phyloP scores from a whole-genome alignment of 2,329 filamentous ascomycete genomes.

The Fusarium brachygibbosum region DNA sequence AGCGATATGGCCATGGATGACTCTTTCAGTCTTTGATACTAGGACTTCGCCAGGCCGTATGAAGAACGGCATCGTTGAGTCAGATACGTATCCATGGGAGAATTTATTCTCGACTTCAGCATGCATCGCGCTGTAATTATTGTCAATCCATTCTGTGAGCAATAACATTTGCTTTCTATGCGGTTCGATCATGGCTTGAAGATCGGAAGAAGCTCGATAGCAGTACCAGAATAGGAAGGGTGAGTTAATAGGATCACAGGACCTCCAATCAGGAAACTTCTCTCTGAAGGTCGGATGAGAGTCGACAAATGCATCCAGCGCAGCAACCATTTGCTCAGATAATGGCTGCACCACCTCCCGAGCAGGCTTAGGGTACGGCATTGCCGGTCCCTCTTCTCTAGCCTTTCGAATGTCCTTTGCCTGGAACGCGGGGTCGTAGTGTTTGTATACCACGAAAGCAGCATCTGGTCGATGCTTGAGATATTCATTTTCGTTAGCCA shows the following conservation, averaged over 20 bases:
- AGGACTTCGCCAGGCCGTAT: not conserved
- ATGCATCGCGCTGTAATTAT: not conserved
- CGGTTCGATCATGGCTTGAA: not conserved
- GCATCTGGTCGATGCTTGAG: not conserved
- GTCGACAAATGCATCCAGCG: not conserved
- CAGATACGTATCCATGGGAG: not conserved
- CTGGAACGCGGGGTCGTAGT: not conserved
- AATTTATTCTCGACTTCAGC: not conserved
- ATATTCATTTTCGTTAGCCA: not conserved
- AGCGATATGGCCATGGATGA: not conserved
- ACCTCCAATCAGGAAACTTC: not conserved
- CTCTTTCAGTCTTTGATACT: not conserved
- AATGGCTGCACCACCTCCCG: not conserved
- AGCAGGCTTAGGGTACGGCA: not conserved
- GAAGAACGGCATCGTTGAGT: not conserved
- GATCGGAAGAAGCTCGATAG: not conserved
- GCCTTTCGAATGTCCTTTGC: not conserved
- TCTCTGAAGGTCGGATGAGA: not conserved
- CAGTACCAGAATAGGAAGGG: slow-evolving; percentile 6
- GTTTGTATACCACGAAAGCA: not conserved
- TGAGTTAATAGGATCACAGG: not conserved
- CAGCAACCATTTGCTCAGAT: not conserved
- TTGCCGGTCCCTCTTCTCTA: not conserved
- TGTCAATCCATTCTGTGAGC: not conserved
- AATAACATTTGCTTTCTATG: not conserved